These are phyloP conservation scores for Verticillium alfalfae DNA, from an alignment of 2,329 filamentous ascomycete genomes.

Conservation along the genomic window DNA sequence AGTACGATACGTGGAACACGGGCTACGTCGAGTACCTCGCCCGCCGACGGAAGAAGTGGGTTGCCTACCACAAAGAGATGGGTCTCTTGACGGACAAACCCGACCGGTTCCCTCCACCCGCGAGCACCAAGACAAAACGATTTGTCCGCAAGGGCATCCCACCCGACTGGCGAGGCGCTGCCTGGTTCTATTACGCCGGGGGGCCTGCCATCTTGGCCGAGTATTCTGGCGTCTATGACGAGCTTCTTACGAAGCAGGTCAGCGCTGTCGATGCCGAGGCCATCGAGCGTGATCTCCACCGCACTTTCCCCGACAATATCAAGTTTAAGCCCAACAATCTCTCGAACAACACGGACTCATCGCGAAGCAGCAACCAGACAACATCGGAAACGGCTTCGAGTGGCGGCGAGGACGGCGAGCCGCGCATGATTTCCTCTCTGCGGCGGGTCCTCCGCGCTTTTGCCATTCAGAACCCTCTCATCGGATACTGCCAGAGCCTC, in stretches of 20 bases:
- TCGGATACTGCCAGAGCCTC: constrained; percentile 92
- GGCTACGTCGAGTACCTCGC: constrained; percentile 71
- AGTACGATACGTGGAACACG: constrained; percentile 78
- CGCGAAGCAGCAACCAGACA: constrained; percentile 20
- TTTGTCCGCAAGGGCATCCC: constrained; percentile 92
- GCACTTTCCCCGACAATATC: constrained; percentile 92
- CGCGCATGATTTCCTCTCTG: constrained; percentile 72
- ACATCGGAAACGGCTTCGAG: constrained; percentile 18
- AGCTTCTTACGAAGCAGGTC: constrained; percentile 58
- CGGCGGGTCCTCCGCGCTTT: constrained; percentile 86
- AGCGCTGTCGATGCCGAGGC: constrained; percentile 75
- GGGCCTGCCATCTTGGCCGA: constrained; percentile 74
- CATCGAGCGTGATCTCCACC: constrained; percentile 88
- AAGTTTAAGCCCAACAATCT: constrained; percentile 65
- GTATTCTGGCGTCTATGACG: constrained; percentile 70
- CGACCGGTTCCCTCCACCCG: constrained; percentile 72
- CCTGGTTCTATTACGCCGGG: constrained; percentile 95
- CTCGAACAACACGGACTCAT: constrained; percentile 15
- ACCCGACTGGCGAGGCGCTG: constrained; percentile 87
- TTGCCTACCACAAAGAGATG: constrained; percentile 68
- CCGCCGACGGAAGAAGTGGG: constrained; percentile 77
- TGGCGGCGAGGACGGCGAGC: constrained; percentile 45
- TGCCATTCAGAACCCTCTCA: constrained; percentile 81
- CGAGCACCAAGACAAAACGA: constrained; percentile 75
- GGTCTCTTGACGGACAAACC: constrained; percentile 68